Base-by-base conservation (phyloP, 2,329 filamentous ascomycete genomes). In the Huntiella moniliformis region DNA sequence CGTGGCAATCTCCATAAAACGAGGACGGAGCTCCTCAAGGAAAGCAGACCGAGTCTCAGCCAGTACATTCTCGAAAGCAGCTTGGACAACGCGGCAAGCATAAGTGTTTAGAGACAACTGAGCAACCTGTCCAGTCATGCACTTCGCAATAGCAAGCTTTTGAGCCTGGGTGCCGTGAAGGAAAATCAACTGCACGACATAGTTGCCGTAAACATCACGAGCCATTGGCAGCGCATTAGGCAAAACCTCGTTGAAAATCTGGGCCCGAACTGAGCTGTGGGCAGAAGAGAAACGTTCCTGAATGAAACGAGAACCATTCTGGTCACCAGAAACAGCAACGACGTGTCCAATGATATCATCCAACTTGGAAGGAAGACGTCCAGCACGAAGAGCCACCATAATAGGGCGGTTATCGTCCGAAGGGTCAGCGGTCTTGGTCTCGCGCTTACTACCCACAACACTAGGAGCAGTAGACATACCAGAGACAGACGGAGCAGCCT, bases 151-250 rank as follows among this genome's bases (percentile, higher is more conserved):
- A 2, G 82, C 71, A 60, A 80, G 86, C 66, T 98, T 98, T 64
- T 98, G 91, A 0, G 79, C 73, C 61, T 94, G 87, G 54, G 85
- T 92, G 35, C 91, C 88, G 59, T 96, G 85, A 59, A 96, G 88
- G 51, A 96, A 95, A 58, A 96, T 79, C 60, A 95, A 96, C 57
- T 98, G 91, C 35, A 96, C 87, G 33, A 98, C 91, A 57, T 96
- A 98, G 60, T 98, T 98, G 45, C 91, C 91, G 57, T 95, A 98
- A 0, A 96, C 80, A 59, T 96, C 91, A 39, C 80, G 88, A 85
- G 94, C 95, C 41, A 98, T 66, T 56, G 88, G 85, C 28, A 93
- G 62, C 1, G 81, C 77, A 53, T 98, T 91, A 1, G 77, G 74
- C 54, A 82, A 73, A 39, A 98, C 85, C 60, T 96, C 91, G 1